These are phyloP conservation scores for Podila horticola DNA, from an alignment of 192 early-diverging fungal species.

Conservation along the genomic window DNA sequence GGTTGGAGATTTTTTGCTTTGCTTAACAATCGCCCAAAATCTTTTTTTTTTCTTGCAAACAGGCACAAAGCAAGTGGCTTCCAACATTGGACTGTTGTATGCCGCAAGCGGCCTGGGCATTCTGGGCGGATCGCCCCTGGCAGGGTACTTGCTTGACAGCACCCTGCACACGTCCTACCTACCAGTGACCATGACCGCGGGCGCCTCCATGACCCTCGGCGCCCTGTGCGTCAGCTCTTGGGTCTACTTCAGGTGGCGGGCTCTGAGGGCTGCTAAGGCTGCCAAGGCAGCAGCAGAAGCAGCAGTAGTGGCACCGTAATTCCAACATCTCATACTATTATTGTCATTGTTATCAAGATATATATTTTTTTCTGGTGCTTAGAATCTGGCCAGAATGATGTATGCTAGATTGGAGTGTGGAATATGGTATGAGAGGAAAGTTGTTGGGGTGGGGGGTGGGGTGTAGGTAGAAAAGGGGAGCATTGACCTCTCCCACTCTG, in stretches of 20 bases:
- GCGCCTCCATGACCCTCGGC: constrained; percentile 17
- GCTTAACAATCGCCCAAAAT: background rate
- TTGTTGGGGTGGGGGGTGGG: too few species aligned
- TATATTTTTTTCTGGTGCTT: too few species aligned
- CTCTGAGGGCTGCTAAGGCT: constrained; percentile 6
- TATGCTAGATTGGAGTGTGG: too few species aligned
- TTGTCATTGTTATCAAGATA: too few species aligned
- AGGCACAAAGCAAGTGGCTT: constrained; percentile 50
- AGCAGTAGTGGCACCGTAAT: background rate
- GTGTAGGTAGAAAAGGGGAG: too few species aligned
- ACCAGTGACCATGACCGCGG: constrained; percentile 33
- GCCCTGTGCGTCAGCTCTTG: constrained; percentile 17
- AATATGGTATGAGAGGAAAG: too few species aligned
- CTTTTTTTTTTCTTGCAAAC: background rate
- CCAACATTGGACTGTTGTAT: constrained; percentile 56
- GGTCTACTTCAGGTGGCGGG: constrained; percentile 22
- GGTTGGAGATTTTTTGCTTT: background rate
- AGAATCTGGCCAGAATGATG: too few species aligned
- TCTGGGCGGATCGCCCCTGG: constrained; percentile 55
- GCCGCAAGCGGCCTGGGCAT: constrained; percentile 52
- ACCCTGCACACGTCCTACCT: constrained; percentile 39
- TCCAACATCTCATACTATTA: background rate
- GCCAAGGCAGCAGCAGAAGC: background rate
- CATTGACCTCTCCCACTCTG: too few species aligned
- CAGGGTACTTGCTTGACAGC: constrained; percentile 42